A percentile compares a stretch with the other conserved stretches of the same genome.
Conservation (phyloP, 495 filamentous ascomycete genomes). For the Penicillium mononematosum region DNA sequence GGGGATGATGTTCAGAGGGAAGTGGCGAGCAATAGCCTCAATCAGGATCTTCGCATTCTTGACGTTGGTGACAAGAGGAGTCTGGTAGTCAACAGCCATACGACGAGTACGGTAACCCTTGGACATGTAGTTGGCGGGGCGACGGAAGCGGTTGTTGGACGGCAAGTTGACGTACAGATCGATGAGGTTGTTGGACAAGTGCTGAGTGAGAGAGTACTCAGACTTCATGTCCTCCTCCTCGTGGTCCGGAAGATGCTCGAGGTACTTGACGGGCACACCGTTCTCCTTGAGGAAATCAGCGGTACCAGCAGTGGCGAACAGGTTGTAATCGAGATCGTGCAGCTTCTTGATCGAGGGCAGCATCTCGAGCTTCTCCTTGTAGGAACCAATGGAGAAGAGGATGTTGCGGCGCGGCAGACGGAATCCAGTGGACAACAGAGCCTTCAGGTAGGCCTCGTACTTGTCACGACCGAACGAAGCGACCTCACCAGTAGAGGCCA, state of each 20-base stretch:
- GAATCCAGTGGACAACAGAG: slow-evolving; percentile 91
- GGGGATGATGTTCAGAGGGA: slow-evolving; percentile 73
- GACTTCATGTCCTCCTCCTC: slow-evolving; percentile 79
- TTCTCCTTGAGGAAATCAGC: slow-evolving; percentile 94
- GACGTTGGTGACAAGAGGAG: slow-evolving; percentile 94
- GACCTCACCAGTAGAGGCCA: slow-evolving; percentile 98
- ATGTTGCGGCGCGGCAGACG: slow-evolving; percentile 94
- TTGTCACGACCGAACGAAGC: slow-evolving; percentile 95
- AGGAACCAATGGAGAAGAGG: slow-evolving; percentile 91
- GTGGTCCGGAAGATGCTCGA: slow-evolving; percentile 71
- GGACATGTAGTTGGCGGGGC: slow-evolving; percentile 97
- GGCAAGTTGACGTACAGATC: slow-evolving; percentile 98
- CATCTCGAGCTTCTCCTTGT: slow-evolving; percentile 97
- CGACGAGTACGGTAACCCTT: slow-evolving; percentile 92
- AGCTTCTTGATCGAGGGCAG: slow-evolving; percentile 88
- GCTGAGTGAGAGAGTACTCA: slow-evolving; percentile 93
- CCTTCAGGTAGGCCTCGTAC: slow-evolving; percentile 97
- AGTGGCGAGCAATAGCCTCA: slow-evolving; percentile 88
- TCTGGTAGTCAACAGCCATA: slow-evolving; percentile 99
- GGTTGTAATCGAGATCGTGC: slow-evolving; percentile 82
- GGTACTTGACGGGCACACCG: slow-evolving; percentile 82
- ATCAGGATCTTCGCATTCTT: slow-evolving; percentile 98
- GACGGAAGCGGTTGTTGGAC: slow-evolving; percentile 92
- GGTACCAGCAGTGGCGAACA: slow-evolving; percentile 94
- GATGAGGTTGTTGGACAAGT: slow-evolving; percentile 94